Evolutionary conservation across 352 stramenopile genomes (phyloP), one percentile per base, ranked within the genome.

Genomic region (Peronospora tabacina): DNA sequence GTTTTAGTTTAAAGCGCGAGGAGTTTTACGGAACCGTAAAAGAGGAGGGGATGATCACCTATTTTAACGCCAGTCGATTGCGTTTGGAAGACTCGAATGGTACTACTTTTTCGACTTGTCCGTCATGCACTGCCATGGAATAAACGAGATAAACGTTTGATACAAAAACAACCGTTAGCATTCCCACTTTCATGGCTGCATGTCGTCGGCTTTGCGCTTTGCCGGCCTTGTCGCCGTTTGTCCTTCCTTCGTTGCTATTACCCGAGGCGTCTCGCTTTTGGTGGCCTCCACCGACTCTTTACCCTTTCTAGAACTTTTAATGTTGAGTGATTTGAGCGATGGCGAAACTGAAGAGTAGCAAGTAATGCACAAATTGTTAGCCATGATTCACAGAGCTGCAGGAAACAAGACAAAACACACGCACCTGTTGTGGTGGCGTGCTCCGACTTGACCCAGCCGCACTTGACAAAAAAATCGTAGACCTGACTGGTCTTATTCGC

Each of bases 391-490:
- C 13, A 16, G 2, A 30, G 2, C 12, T 33, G 13, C 5, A 15
- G 16, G 13, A 47, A 36, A 15, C 36, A 37, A 12, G 9, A 35
- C 20, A 35, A 5, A 35, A 2, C n/a, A 44, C 5, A 70, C 69
- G n/a, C 41, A 87, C 77, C 70, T 46, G 79, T 84, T 12, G 61
- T 61, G 9, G 60, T 70, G 22, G 65, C 68, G 13, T 51, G 68
- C 41, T 89, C 78, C 2, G 71, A 75, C 41, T 80, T 73, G 15
- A 95, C 82, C 82, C 82, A 95, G 35, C 85, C 85, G 28, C 82
- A 92, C 49, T 86, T 82, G 42, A 95, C 77, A 47, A 94, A 93
- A 49, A 95, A 95, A 34, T 95, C 85, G 57, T 90, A 95, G 37
- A 94, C 75, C 46, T 91, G 72, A 26, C 82, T 77, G 9, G 77